Percentiles rank a stretch among this genome's conserved stretches.
Conservation (phyloP, 352 stramenopile species). For the Albugo laibachii region DNA sequence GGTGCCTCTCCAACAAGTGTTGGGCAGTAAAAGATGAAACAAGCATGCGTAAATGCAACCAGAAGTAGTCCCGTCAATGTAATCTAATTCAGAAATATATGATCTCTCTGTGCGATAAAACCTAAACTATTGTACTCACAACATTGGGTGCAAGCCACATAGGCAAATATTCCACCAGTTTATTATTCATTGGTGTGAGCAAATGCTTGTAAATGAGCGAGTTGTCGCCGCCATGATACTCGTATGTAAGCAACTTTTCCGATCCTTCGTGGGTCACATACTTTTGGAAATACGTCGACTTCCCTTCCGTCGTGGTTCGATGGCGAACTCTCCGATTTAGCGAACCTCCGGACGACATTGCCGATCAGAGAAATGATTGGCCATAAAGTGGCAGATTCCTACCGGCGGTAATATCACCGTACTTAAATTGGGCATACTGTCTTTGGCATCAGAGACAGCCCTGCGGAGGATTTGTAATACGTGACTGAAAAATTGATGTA, state of each 20-base stretch:
- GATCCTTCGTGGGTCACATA: slow-evolving; percentile 72
- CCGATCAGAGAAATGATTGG: too few relatives aligned
- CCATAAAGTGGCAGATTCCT: too few relatives aligned
- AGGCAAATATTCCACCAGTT: slow-evolving; percentile 46
- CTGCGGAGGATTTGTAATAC: too few relatives aligned
- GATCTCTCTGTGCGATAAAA: background rate
- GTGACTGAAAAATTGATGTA: too few relatives aligned
- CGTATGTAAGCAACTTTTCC: slow-evolving; percentile 68
- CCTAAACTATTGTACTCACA: slow-evolving; percentile 10
- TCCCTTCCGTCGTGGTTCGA: slow-evolving; percentile 39
- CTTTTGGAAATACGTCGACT: slow-evolving; percentile 78
- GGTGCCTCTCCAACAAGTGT: slow-evolving; percentile 48
- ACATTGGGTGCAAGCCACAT: slow-evolving; percentile 69
- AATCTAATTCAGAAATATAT: slow-evolving; percentile 18
- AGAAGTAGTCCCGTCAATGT: slow-evolving; percentile 48
- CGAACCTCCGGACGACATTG: background rate
- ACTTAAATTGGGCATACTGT: too few relatives aligned
- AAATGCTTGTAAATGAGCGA: slow-evolving; percentile 78
- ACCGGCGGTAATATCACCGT: too few relatives aligned
- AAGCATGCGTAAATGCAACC: slow-evolving; percentile 32
- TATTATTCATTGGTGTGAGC: slow-evolving; percentile 75
- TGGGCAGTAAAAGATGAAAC: slow-evolving; percentile 53
- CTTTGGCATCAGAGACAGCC: too few relatives aligned
- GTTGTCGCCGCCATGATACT: slow-evolving; percentile 73
- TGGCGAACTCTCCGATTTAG: slow-evolving; percentile 56